Percentiles rank a stretch among this genome's conserved stretches.
Conservation (phyloP, 108 stramenopile species). For the Cyclostephanos invisitatus region DNA sequence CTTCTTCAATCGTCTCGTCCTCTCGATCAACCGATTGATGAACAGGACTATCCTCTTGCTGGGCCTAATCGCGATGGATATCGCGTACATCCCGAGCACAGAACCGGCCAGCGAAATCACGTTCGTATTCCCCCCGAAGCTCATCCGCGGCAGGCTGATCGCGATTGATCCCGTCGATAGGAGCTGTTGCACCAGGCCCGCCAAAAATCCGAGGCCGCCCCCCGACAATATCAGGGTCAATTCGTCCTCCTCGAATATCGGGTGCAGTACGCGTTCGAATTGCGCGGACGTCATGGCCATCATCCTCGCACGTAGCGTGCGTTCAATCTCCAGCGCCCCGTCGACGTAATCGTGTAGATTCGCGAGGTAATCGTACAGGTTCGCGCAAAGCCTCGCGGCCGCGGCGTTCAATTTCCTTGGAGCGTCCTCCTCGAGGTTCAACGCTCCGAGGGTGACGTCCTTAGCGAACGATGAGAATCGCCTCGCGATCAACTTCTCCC, state of each 20-base stretch:
- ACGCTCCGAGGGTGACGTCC: constrained; percentile 29
- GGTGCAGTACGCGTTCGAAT: constrained; percentile 79
- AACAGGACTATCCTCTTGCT: constrained; percentile 35
- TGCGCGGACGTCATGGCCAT: constrained; percentile 56
- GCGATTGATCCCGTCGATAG: constrained; percentile 45
- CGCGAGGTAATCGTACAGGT: constrained; percentile 41
- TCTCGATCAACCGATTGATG: constrained; percentile 34
- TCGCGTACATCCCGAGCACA: constrained; percentile 31
- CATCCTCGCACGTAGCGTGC: constrained; percentile 62
- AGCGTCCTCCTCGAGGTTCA: constrained; percentile 31
- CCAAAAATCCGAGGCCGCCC: constrained; percentile 69
- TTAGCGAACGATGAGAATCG: constrained; percentile 41
- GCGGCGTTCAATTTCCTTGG: constrained; percentile 52
- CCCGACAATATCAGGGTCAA: constrained; percentile 77
- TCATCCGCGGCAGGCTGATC: constrained; percentile 24
- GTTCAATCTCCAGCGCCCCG: constrained; percentile 59
- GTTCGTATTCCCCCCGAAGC: constrained; percentile 30
- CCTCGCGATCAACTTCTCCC: constrained; percentile 41
- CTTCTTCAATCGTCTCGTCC: constrained; percentile 41
- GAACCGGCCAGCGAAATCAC: constrained; percentile 33
- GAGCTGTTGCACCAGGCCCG: constrained; percentile 60
- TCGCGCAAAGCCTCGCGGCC: constrained; percentile 31
- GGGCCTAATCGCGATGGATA: constrained; percentile 43
- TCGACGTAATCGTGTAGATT: constrained; percentile 64
- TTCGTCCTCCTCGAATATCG: constrained; percentile 85